These are phyloP conservation scores for Cystofilobasidium bisporidii DNA, from an alignment of 768 basidiomycete species.

Conservation along the genomic window DNA sequence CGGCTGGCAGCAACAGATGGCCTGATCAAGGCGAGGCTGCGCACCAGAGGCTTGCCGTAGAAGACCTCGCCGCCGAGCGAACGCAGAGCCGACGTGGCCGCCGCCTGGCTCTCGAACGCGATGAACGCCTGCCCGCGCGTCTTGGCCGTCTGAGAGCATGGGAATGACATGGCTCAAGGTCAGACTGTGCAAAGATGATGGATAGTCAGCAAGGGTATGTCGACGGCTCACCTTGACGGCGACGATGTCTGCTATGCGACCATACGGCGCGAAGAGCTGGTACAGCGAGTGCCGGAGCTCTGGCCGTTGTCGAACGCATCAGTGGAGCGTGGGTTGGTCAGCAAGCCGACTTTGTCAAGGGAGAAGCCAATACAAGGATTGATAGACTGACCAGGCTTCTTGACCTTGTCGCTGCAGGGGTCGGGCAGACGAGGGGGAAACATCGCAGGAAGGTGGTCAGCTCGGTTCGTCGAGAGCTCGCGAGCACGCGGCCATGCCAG, in stretches of 20 bases:
- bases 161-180: background rate
- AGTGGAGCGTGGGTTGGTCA: background rate
- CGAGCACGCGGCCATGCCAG: background rate
- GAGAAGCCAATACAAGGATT: no score
- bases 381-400: constrained; percentile 27
- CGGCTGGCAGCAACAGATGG: no score
- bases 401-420: constrained; percentile 26
- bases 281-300: constrained; percentile 27
- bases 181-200: background rate
- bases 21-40: background rate
- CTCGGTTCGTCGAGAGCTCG: no score
- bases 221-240: constrained; percentile 22
- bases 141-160: constrained; percentile 18
- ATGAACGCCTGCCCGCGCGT: constrained; percentile 26
- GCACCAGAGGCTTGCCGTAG: constrained; percentile 28
- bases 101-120: constrained; percentile 26
- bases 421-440: background rate
- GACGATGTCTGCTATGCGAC: constrained; percentile 23
- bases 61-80: constrained; percentile 24
- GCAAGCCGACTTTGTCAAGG: no score
- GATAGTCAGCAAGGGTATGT: no score
- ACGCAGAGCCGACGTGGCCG: constrained; percentile 24
- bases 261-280: constrained; percentile 28
- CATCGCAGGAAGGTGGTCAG: background rate
- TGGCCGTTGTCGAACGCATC: no score